Base-by-base conservation (phyloP, 2,329 filamentous ascomycete species). In the Beauveria scarabaeidicola region DNA sequence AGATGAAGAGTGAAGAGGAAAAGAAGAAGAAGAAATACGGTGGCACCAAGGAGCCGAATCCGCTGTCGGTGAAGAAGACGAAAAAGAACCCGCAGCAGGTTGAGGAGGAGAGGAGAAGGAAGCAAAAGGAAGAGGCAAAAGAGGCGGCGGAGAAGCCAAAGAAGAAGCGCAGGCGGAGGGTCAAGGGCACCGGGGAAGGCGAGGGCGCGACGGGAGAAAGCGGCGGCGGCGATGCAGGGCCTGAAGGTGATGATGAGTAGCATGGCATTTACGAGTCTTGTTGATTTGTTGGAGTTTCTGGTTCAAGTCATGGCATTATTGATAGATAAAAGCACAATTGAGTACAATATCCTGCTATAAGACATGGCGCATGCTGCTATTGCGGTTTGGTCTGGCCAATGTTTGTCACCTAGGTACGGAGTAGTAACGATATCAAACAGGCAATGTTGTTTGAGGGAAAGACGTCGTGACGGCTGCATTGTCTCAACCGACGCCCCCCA, bases 31-130 rank as follows among this genome's bases (percentile, higher is more conserved):
- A 80, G 70, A 82, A 80, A 68, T 69, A 68, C 23, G 81, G 80
- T 61, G 87, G 86, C 1, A 80, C 79, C 3, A 90, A 89, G 69
- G 84, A 81, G 21, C 87, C 86, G 1, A 91, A 91, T 70, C 88
- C 88, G 9, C 73, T 91, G 58, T 82, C 86, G 54, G 78, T 88
- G 56, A 88, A 87, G 76, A 90, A 89, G 74, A 65, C 81, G 29
- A 89, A 87, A 76, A 84, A 83, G 69, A 69, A 72, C 61, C 52
- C 64, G 21, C 41, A 63, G 44, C 58, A 52, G 40, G n/a, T 44
- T n/a, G 57, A 62, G 61, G 61, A 64, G 47, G 66, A 64, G 63
- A 64, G 58, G 60, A 67, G 65, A 55, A 54, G 57, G 57, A 36
- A 62, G 63, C 23, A 63, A 60, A 66, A 66, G 56, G 52, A 61